Conservation (phyloP, 805 yeast genomes). For the Hemisphaericaspora nanyangensis region DNA sequence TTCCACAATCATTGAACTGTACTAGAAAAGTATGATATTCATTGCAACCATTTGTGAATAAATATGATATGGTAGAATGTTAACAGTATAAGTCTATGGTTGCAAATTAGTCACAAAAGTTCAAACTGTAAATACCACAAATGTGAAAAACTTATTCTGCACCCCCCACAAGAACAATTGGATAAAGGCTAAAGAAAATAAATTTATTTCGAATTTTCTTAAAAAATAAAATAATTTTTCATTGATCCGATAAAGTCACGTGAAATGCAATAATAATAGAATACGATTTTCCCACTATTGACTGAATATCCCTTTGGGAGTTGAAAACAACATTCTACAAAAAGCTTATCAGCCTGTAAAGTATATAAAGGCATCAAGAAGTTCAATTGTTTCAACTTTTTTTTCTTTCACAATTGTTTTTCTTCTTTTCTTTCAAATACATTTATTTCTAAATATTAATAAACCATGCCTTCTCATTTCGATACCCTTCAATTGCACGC, state of each 20-base stretch:
- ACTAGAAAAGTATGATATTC: too few species aligned
- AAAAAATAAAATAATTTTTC: too few species aligned
- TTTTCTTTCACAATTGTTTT: not conserved
- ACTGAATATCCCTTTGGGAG: not conserved
- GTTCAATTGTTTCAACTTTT: not conserved
- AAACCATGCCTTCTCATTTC: constrained; percentile 59
- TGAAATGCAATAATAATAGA: not conserved
- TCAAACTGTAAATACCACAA: too few species aligned
- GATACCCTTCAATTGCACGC: constrained; percentile 95
- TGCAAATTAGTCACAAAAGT: too few species aligned
- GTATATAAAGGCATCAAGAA: not conserved
- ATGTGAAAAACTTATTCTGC: too few species aligned
- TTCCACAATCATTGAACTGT: too few species aligned
- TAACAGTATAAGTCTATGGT: too few species aligned
- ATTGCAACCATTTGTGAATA: too few species aligned
- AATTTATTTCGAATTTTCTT: too few species aligned
- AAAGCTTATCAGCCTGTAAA: not conserved
- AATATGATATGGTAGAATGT: too few species aligned
- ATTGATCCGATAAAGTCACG: constrained; percentile 1
- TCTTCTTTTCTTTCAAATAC: not conserved
- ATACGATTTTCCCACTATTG: not conserved
- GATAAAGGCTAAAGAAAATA: too few species aligned
- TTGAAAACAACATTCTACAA: too few species aligned
- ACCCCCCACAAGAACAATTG: not conserved
- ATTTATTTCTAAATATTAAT: not conserved